Conservation (phyloP, 192 early-diverging fungal genomes). For the Spizellomyces sp. region DNA sequence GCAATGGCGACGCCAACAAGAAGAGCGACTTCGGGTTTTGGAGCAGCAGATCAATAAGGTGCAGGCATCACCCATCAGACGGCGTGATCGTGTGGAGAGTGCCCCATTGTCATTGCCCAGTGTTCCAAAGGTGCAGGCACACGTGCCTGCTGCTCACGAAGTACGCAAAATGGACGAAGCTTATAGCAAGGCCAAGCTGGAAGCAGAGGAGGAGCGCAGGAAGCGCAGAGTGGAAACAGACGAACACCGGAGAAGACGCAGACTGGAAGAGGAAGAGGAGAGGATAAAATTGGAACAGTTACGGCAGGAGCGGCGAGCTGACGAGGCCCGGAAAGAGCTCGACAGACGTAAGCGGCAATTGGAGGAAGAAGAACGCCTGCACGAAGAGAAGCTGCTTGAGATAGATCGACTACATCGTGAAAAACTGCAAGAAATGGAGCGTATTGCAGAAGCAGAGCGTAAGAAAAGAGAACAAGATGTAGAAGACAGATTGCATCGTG, state of each 20-base stretch:
- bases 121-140: background rate
- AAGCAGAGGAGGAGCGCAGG: background rate
- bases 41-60: background rate
- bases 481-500: background rate
- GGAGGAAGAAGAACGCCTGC: background rate
- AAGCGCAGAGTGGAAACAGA: background rate
- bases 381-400: background rate
- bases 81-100: background rate
- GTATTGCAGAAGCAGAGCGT: background rate
- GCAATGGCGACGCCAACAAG: conserved; percentile 7
- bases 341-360: background rate
- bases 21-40: conserved; percentile 5
- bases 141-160: background rate
- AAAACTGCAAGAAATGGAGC: no score
- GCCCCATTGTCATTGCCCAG: background rate
- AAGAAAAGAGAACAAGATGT: background rate
- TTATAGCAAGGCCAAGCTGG: background rate
- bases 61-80: background rate
- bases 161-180: background rate
- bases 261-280: no score
- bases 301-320: background rate
- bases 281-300: no score
- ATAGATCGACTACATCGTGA: no score
- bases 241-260: background rate
- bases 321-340: background rate